Conservation (phyloP, 345 rosid genomes). For the Reutealis trisperma region DNA sequence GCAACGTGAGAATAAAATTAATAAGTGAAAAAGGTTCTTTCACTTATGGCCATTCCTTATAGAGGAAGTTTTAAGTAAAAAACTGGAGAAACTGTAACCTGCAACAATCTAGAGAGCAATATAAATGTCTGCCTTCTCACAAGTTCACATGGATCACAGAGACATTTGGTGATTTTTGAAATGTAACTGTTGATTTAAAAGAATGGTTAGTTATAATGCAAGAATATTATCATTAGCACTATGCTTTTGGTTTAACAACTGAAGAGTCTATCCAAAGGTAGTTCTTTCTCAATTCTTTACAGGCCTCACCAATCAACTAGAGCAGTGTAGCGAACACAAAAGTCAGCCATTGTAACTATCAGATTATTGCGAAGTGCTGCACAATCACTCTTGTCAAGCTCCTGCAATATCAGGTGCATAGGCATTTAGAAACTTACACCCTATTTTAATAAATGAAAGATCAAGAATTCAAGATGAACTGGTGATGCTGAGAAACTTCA, state of each 20-base stretch:
- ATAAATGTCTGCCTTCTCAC: conserved; percentile 92
- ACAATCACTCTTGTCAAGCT: conserved; percentile 86
- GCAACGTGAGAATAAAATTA: conserved; percentile 20
- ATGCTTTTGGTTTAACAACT: not conserved
- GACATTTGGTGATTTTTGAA: conserved; percentile 78
- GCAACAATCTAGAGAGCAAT: conserved; percentile 86
- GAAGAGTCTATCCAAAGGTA: conserved; percentile 1
- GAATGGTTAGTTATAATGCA: conserved; percentile 22
- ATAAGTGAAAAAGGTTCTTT: not conserved
- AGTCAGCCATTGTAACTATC: conserved; percentile 84
- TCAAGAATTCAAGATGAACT: not conserved
- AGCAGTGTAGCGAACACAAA: conserved; percentile 91
- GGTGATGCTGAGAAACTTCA: not conserved
- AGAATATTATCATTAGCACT: conserved; percentile 20
- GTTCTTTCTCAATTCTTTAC: conserved; percentile 10
- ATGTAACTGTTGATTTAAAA: conserved; percentile 63
- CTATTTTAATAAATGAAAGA: not conserved
- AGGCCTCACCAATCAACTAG: conserved; percentile 82
- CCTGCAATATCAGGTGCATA: conserved; percentile 46
- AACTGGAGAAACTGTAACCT: conserved; percentile 45
- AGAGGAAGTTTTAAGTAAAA: not conserved
- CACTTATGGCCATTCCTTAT: not conserved
- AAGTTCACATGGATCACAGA: conserved; percentile 84
- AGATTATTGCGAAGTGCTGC: conserved; percentile 92
- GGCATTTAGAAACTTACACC: not conserved